phyloP scores from a whole-genome alignment of 257 asterid genomes.

The Penstemon davidsonii region DNA sequence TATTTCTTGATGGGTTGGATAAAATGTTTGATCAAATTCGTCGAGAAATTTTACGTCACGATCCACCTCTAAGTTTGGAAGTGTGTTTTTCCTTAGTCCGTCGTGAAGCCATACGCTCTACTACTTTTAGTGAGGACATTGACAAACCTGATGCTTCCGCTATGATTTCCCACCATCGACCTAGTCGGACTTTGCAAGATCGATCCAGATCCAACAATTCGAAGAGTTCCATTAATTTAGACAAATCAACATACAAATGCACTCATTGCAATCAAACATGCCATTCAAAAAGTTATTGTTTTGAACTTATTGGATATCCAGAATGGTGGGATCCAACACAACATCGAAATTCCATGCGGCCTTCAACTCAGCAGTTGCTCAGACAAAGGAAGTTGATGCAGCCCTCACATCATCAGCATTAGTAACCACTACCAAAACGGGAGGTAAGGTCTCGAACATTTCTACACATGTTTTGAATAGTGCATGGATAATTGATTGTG shows the following conservation, averaged over 20 bases:
- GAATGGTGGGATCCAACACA: constrained; percentile 16
- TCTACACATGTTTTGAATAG: background rate
- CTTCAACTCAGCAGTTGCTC: background rate
- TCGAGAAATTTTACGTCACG: too few relatives aligned
- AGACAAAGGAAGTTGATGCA: background rate
- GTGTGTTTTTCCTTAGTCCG: too few relatives aligned
- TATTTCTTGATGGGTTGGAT: too few relatives aligned
- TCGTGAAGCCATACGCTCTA: too few relatives aligned
- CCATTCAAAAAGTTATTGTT: background rate
- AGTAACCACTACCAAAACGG: too few relatives aligned
- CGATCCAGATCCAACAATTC: too few relatives aligned
- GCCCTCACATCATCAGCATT: background rate
- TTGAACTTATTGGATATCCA: background rate
- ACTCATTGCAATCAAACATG: background rate
- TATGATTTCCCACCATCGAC: too few relatives aligned
- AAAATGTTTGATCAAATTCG: too few relatives aligned
- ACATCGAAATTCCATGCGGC: background rate
- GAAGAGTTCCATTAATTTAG: background rate
- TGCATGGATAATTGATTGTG: background rate
- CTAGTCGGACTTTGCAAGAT: too few relatives aligned
- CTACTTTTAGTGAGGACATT: too few relatives aligned
- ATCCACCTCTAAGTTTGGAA: too few relatives aligned
- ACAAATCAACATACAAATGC: constrained; percentile 10
- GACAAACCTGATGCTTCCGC: too few relatives aligned
- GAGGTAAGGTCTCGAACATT: background rate